These are phyloP conservation scores for Physaria fendleri DNA, from an alignment of 345 rosid species.

Conservation along the genomic window DNA sequence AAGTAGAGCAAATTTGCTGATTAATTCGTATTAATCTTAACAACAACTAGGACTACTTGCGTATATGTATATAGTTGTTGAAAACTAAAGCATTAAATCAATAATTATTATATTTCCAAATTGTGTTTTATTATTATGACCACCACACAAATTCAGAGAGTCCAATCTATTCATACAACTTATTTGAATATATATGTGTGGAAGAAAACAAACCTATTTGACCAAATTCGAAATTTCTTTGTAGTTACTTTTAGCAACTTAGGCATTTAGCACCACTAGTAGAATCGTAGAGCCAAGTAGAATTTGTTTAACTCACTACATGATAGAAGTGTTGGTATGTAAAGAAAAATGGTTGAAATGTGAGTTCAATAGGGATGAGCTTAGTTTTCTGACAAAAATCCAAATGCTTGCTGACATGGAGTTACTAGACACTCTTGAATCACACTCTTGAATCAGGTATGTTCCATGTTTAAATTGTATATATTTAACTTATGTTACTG, in stretches of 20 bases:
- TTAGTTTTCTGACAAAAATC: too few relatives aligned
- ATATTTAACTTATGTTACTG: too few relatives aligned
- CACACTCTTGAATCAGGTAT: too few relatives aligned
- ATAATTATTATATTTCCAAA: constrained; percentile 21
- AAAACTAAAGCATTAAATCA: constrained; percentile 25
- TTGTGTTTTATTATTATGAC: constrained; percentile 25
- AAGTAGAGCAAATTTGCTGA: constrained; percentile 18
- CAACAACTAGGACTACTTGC: constrained; percentile 27
- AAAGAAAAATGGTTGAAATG: too few relatives aligned
- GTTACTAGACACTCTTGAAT: too few relatives aligned
- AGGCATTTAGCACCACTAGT: constrained; percentile 13
- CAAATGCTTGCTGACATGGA: too few relatives aligned
- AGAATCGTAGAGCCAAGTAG: too few relatives aligned
- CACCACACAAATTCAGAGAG: constrained; percentile 26
- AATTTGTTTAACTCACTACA: too few relatives aligned
- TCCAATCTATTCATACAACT: constrained; percentile 11
- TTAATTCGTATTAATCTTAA: constrained; percentile 17
- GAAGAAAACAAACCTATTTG: constrained; percentile 11
- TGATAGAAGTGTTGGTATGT: too few relatives aligned
- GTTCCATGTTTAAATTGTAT: too few relatives aligned
- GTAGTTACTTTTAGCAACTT: constrained; percentile 14
- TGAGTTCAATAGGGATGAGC: too few relatives aligned
- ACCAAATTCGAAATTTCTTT: neutral
- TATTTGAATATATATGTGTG: constrained; percentile 20
- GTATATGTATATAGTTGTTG: constrained; percentile 26